Evolutionary conservation across 805 yeast species (phyloP).

Genomic region (Cyberlindnera mrakii): DNA sequence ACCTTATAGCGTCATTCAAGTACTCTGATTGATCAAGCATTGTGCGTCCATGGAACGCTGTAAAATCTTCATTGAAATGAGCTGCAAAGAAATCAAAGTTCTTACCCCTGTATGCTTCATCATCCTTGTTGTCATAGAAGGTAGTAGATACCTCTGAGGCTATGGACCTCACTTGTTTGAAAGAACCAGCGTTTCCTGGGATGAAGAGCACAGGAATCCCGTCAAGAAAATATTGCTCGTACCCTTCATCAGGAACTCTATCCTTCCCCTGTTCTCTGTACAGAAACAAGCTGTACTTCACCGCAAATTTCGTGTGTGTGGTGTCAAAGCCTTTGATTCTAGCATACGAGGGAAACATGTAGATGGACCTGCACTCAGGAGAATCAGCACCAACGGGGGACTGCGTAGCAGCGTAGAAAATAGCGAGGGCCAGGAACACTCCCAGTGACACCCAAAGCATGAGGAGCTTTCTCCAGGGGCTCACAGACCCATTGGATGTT

Average conservation of each 20-base stretch:
- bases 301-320: slow-evolving; percentile 62
- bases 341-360: slow-evolving; percentile 83
- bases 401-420: background rate
- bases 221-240: slow-evolving; percentile 26
- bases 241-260: slow-evolving; percentile 23
- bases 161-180: slow-evolving; percentile 82
- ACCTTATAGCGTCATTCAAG: slow-evolving; percentile 77
- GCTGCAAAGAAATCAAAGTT: slow-evolving; percentile 84
- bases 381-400: slow-evolving; percentile 36
- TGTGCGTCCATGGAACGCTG: slow-evolving; percentile 94
- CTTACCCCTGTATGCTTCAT: slow-evolving; percentile 21
- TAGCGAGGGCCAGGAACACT: background rate
- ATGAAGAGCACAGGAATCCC: slow-evolving; percentile 91
- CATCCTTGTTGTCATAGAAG: slow-evolving; percentile 30
- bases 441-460: slow-evolving; percentile 1
- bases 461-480: background rate
- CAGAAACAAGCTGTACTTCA: slow-evolving; percentile 77
- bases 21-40: slow-evolving; percentile 91
- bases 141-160: slow-evolving; percentile 72
- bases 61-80: slow-evolving; percentile 91
- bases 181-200: slow-evolving; percentile 98
- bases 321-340: slow-evolving; percentile 66
- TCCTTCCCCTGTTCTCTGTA: slow-evolving; percentile 82
- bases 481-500: no score
- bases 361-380: slow-evolving; percentile 58